phyloP scores from a whole-genome alignment of 306 rosid species.

The Castanea crenata region DNA sequence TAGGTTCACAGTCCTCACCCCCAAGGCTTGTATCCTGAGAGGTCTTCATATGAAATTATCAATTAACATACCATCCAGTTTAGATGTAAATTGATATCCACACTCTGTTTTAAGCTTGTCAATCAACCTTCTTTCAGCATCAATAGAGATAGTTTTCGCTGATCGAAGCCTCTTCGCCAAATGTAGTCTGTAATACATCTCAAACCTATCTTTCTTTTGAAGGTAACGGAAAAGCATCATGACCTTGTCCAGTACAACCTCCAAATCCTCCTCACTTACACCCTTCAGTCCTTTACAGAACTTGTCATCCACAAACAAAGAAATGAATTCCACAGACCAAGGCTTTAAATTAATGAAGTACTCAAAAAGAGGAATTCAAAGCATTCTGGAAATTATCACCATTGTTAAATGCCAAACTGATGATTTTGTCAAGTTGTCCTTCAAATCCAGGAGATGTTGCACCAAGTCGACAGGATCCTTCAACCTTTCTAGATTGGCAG shows the following conservation, averaged over 20 bases:
- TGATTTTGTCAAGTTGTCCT: slow-evolving; percentile 46
- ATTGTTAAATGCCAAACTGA: slow-evolving; percentile 41
- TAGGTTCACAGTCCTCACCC: slow-evolving; percentile 58
- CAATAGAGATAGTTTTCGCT: slow-evolving; percentile 44
- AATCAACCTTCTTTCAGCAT: slow-evolving; percentile 55
- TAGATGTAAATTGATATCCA: slow-evolving; percentile 54
- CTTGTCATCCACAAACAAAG: too few species aligned
- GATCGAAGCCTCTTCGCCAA: slow-evolving; percentile 53
- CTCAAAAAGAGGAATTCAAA: slow-evolving; percentile 52
- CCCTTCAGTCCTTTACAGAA: too few species aligned
- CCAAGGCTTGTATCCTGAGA: slow-evolving; percentile 40
- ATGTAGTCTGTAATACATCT: slow-evolving; percentile 57
- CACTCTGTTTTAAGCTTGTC: slow-evolving; percentile 62
- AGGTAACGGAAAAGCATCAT: slow-evolving; percentile 64
- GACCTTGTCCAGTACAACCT: slow-evolving; percentile 32
- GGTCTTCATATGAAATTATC: slow-evolving; percentile 42
- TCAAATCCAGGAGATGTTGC: slow-evolving; percentile 43
- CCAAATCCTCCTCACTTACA: too few species aligned
- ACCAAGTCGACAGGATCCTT: slow-evolving; percentile 57
- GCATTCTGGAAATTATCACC: slow-evolving; percentile 56
- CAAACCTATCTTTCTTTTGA: slow-evolving; percentile 55
- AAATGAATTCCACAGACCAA: slow-evolving; percentile 53
- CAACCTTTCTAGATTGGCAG: slow-evolving; percentile 47
- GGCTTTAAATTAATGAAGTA: slow-evolving; percentile 57
- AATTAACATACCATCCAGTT: slow-evolving; percentile 55